These are phyloP conservation scores for Fusarium abutilonis DNA, from an alignment of 2,329 filamentous ascomycete genomes.

Conservation along the genomic window DNA sequence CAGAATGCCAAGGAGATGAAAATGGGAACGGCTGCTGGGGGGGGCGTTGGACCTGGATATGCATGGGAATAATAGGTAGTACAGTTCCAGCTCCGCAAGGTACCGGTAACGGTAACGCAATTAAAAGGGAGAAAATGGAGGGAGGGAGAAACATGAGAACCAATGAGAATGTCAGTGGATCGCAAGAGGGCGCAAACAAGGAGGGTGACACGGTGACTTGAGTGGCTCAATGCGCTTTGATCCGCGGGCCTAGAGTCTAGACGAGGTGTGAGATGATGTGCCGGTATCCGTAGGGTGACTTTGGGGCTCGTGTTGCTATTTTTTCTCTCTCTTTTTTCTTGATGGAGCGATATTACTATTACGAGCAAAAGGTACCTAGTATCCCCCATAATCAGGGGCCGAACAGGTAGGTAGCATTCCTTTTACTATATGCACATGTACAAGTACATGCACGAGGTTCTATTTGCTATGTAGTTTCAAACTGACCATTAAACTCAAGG, in stretches of 20 bases:
- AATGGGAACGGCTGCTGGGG: slow-evolving; percentile 34
- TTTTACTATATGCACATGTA: too few species aligned
- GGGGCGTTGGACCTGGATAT: slow-evolving; percentile 8
- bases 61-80: slow-evolving; percentile 11
- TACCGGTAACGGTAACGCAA: slow-evolving; percentile 27
- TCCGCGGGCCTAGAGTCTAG: not conserved
- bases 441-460: not conserved
- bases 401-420: not conserved
- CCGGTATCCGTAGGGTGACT: slow-evolving; percentile 20
- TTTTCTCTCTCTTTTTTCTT: slow-evolving; percentile 1
- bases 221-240: slow-evolving; percentile 23
- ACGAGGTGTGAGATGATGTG: slow-evolving; percentile 19
- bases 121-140: slow-evolving; percentile 28
- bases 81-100: not conserved
- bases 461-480: too few species aligned
- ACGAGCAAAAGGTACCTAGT: not conserved
- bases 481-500: slow-evolving; percentile 2
- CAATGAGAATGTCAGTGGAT: slow-evolving; percentile 32
- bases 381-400: slow-evolving; percentile 17
- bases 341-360: not conserved
- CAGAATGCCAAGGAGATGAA: slow-evolving; percentile 43
- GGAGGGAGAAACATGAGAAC: slow-evolving; percentile 26
- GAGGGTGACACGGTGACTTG: slow-evolving; percentile 34
- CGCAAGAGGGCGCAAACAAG: slow-evolving; percentile 5
- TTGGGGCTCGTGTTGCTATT: slow-evolving; percentile 26